Evolutionary conservation across 345 rosid genomes (phyloP).

Genomic region (Rhodamnia rubescens): DNA sequence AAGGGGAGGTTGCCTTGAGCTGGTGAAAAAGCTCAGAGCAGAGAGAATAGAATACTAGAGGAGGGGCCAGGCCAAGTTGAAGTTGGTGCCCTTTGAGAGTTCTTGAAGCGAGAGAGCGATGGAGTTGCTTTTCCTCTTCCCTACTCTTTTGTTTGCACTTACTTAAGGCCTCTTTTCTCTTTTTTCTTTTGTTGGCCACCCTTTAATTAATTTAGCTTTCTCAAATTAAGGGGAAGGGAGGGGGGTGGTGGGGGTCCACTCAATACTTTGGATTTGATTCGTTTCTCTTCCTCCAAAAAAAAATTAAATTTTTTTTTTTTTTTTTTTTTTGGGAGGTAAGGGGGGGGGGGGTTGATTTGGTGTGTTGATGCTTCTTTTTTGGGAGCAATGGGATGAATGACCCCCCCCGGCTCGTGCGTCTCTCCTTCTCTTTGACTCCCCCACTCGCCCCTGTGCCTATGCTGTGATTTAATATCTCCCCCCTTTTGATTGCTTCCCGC

Average conservation of each 20-base stretch:
- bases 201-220: background rate
- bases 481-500: background rate
- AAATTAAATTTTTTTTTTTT: background rate
- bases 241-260: background rate
- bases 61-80: background rate
- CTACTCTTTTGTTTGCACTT: background rate
- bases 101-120: background rate
- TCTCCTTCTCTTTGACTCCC: too few species aligned
- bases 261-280: slow-evolving; percentile 11
- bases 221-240: background rate
- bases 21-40: background rate
- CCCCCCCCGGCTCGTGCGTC: background rate
- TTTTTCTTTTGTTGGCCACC: background rate
- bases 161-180: too few species aligned
- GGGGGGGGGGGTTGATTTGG: background rate
- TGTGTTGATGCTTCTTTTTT: background rate
- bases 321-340: background rate
- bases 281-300: background rate
- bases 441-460: too few species aligned
- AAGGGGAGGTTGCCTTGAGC: background rate
- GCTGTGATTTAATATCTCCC: background rate
- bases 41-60: background rate
- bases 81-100: background rate
- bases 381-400: background rate
- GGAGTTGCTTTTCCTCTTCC: background rate